Percentiles rank a stretch among this genome's conserved stretches.
Evolutionary conservation across 1,284 basidiomycete species (phyloP).

Genomic region (Flammula alnicola): DNA sequence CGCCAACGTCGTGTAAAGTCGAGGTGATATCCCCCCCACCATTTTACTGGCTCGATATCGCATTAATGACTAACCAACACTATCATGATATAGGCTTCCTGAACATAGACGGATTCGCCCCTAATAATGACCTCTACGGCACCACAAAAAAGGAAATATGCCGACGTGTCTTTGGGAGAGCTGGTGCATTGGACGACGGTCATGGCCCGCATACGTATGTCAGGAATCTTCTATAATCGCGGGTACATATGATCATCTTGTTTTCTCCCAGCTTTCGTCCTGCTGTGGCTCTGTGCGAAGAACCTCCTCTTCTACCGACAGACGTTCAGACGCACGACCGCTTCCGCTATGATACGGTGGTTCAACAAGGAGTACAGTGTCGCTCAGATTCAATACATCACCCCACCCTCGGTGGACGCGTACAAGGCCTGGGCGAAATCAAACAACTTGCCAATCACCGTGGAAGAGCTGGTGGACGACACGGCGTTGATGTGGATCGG

Average conservation of each 20-base stretch:
- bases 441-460: slow-evolving; percentile 23
- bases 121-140: no score
- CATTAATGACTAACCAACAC: no score
- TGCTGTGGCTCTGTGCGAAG: slow-evolving; percentile 3
- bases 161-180: slow-evolving; percentile 2
- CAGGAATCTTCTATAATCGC: no score
- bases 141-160: neutral
- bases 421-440: slow-evolving; percentile 34
- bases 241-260: neutral
- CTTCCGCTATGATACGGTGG: slow-evolving; percentile 8
- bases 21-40: no score
- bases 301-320: neutral
- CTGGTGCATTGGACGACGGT: slow-evolving; percentile 4
- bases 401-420: slow-evolving; percentile 24
- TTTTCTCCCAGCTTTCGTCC: slow-evolving; percentile 5
- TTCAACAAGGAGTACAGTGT: slow-evolving; percentile 1
- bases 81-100: no score
- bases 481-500: slow-evolving; percentile 44
- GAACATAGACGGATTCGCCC: no score
- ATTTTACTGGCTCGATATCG: no score
- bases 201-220: slow-evolving; percentile 12
- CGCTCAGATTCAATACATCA: slow-evolving; percentile 28
- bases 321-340: neutral
- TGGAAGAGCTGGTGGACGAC: slow-evolving; percentile 35
- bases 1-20: no score